A percentile compares a stretch with the other conserved stretches of the same genome.
Evolutionary conservation across 2,329 filamentous ascomycete genomes (phyloP).

Genomic region (Fusarium globosum): DNA sequence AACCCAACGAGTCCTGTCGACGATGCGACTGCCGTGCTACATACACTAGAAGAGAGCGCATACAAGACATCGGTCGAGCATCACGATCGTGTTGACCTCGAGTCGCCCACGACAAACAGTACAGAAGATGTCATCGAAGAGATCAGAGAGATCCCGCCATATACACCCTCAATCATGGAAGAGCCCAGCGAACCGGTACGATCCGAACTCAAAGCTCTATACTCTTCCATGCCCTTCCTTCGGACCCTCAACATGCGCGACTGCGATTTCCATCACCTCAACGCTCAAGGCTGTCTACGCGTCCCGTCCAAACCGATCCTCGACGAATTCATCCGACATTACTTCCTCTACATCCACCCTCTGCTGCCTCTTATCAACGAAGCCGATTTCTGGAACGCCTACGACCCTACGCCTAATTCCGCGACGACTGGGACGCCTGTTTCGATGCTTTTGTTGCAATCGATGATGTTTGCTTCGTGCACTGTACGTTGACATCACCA

Average conservation of each 20-base stretch:
- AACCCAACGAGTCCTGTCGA: conserved; percentile 3
- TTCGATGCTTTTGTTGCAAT: conserved; percentile 30
- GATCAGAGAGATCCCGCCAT: neutral
- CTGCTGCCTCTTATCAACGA: conserved; percentile 33
- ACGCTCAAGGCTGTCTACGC: conserved; percentile 31
- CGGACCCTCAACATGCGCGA: conserved; percentile 30
- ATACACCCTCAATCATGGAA: neutral
- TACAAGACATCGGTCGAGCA: neutral
- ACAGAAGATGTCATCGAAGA: neutral
- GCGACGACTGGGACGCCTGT: conserved; percentile 12
- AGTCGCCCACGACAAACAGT: neutral
- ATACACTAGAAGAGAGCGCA: conserved; percentile 4
- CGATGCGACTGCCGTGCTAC: conserved; percentile 1
- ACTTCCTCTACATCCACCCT: conserved; percentile 37
- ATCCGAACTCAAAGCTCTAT: conserved; percentile 34
- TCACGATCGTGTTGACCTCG: conserved; percentile 1
- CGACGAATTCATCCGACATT: conserved; percentile 34
- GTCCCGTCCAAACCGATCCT: conserved; percentile 34
- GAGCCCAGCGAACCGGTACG: conserved; percentile 8
- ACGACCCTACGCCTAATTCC: conserved; percentile 10
- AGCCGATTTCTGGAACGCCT: conserved; percentile 31
- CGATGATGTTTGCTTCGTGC: conserved; percentile 38
- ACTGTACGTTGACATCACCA: conserved; percentile 18
- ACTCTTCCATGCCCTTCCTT: conserved; percentile 35
- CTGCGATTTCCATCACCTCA: conserved; percentile 23